phyloP scores from a whole-genome alignment of 2,329 filamentous ascomycete species.

The Fusarium goolgardi region DNA sequence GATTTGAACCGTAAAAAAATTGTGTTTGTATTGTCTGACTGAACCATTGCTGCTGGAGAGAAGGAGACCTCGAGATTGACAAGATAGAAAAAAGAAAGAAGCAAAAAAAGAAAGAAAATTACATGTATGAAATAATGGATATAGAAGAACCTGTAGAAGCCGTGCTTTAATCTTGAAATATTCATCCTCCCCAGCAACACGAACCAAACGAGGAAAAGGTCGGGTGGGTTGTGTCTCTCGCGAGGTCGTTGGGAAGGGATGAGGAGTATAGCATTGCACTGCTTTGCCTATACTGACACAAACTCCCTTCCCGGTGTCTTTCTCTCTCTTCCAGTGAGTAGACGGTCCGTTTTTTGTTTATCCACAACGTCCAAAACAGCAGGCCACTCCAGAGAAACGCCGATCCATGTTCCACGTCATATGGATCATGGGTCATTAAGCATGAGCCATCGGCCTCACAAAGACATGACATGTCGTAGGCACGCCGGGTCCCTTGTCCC shows the following conservation, averaged over 20 bases:
- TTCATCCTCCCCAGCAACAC: conserved; percentile 45
- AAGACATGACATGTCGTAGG: conserved; percentile 36
- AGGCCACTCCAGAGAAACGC: conserved; percentile 43
- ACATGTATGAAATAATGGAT: conserved; percentile 49
- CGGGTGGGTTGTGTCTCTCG: conserved; percentile 41
- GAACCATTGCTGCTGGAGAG: conserved; percentile 46
- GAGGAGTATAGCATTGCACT: conserved; percentile 22
- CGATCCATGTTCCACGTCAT: conserved; percentile 42
- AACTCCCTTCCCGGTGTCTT: conserved; percentile 34
- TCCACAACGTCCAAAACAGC: conserved; percentile 45
- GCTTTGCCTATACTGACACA: conserved; percentile 35
- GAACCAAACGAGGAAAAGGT: conserved; percentile 42
- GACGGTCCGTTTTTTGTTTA: conserved; percentile 42
- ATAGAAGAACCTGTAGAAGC: conserved; percentile 46
- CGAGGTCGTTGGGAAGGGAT: conserved; percentile 40
- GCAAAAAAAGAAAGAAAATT: conserved; percentile 43
- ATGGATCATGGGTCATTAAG: conserved; percentile 44
- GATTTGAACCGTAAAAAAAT: conserved; percentile 33
- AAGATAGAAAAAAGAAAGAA: conserved; percentile 34
- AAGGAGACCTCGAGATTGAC: conserved; percentile 44
- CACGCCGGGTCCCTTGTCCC: conserved; percentile 31
- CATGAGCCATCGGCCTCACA: conserved; percentile 40
- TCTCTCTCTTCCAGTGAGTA: conserved; percentile 44
- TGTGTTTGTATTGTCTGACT: conserved; percentile 46
- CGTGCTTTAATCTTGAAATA: conserved; percentile 45